A percentile compares a stretch with the other conserved stretches of the same genome.
Evolutionary conservation across 306 rosid species (phyloP).

Genomic region (Glycine soja): DNA sequence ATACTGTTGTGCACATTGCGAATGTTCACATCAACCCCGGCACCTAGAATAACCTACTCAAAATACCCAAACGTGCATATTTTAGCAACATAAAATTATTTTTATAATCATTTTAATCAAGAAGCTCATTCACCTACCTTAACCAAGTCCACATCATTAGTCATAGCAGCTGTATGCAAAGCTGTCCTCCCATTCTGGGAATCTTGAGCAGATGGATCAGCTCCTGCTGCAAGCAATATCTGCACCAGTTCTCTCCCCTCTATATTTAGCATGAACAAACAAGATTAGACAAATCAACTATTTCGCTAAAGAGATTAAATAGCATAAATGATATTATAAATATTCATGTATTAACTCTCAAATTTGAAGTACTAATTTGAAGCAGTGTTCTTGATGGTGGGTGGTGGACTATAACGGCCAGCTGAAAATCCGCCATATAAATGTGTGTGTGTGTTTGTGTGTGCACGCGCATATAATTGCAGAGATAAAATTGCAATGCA

Average conservation of each 20-base stretch:
- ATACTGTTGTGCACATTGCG: conserved; percentile 89
- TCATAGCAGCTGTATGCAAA: conserved; percentile 94
- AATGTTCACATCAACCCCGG: conserved; percentile 92
- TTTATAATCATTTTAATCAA: conserved; percentile 37
- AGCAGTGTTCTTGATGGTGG: not conserved
- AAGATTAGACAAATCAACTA: conserved; percentile 41
- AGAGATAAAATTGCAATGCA: not conserved
- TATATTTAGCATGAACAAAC: conserved; percentile 48
- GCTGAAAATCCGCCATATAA: not conserved
- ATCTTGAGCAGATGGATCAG: conserved; percentile 93
- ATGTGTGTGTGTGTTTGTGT: not conserved
- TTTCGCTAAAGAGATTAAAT: conserved; percentile 15
- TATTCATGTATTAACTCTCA: conserved; percentile 29
- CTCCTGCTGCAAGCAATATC: conserved; percentile 88
- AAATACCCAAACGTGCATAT: conserved; percentile 36
- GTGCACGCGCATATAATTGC: not conserved
- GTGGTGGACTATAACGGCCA: not conserved
- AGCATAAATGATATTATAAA: not conserved
- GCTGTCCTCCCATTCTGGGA: conserved; percentile 92
- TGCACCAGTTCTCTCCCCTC: conserved; percentile 96
- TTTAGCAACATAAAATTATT: conserved; percentile 35
- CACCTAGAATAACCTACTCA: conserved; percentile 86
- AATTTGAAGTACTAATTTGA: conserved; percentile 3
- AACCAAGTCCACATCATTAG: conserved; percentile 86
- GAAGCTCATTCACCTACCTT: conserved; percentile 60